phyloP scores from a whole-genome alignment of 352 stramenopile genomes.

The Blastocystis sp. region DNA sequence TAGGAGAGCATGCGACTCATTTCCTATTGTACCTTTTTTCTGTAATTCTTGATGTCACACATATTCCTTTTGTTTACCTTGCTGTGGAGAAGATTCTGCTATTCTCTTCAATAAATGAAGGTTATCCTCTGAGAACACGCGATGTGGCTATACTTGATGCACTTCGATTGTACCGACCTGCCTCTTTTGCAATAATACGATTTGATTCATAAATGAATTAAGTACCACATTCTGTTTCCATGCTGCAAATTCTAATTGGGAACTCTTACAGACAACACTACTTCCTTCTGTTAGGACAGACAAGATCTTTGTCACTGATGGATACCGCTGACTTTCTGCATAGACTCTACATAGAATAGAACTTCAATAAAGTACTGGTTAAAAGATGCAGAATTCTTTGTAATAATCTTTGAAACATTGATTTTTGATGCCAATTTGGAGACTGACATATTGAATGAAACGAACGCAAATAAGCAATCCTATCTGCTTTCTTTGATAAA shows the following conservation, averaged over 20 bases:
- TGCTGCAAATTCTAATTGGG: not conserved
- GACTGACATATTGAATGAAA: not conserved
- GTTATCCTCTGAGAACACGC: not conserved
- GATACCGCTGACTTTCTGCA: not conserved
- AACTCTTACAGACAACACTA: not conserved
- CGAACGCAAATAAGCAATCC: not conserved
- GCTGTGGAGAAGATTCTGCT: not conserved
- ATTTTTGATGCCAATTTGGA: slow-evolving; percentile 18
- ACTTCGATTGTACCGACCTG: not conserved
- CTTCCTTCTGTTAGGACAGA: slow-evolving; percentile 38
- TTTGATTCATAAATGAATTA: slow-evolving; percentile 12
- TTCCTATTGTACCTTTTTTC: not conserved
- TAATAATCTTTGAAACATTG: slow-evolving; percentile 39
- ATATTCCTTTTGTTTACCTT: not conserved
- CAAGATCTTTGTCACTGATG: slow-evolving; percentile 15
- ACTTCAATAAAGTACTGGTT: not conserved
- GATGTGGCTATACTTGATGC: not conserved
- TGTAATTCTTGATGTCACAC: not conserved
- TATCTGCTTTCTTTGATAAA: not conserved
- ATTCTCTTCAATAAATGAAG: slow-evolving; percentile 4
- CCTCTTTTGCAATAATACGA: not conserved
- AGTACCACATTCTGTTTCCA: slow-evolving; percentile 28
- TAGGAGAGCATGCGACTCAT: not conserved
- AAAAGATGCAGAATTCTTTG: not conserved
- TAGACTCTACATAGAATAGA: not conserved